Evolutionary conservation across 805 yeast genomes (phyloP).

Genomic region (Yarrowia sp.): DNA sequence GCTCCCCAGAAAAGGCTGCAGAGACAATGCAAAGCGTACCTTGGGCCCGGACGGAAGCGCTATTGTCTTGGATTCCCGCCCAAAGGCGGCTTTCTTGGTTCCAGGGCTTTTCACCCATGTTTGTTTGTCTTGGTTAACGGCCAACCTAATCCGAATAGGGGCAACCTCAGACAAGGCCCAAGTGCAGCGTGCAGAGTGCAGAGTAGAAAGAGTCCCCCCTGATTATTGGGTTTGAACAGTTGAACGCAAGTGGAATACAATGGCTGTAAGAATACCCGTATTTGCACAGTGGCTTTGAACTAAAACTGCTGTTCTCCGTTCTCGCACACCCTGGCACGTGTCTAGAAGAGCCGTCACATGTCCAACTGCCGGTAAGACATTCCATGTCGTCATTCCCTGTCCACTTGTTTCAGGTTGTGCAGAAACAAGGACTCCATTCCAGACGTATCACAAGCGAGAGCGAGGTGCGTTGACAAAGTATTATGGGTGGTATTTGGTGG

Average conservation of each 20-base stretch:
- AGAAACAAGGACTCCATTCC: slow-evolving; percentile 6
- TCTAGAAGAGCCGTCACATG: too few relatives aligned
- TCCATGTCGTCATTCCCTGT: neutral
- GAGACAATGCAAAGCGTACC: slow-evolving; percentile 30
- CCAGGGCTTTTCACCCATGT: neutral
- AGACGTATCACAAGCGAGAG: neutral
- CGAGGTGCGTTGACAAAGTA: neutral
- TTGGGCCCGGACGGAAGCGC: neutral
- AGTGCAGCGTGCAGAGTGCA: slow-evolving; percentile 5
- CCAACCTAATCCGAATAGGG: slow-evolving; percentile 11
- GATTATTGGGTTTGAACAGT: slow-evolving; percentile 1
- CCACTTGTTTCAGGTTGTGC: neutral
- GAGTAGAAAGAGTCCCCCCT: slow-evolving; percentile 9
- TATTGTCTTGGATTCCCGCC: slow-evolving; percentile 5
- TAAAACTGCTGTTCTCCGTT: too few relatives aligned
- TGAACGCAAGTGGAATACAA: too few relatives aligned
- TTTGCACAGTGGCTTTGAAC: too few relatives aligned
- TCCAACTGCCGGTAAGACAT: neutral
- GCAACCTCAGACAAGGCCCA: neutral
- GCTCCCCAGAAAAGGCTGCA: slow-evolving; percentile 6
- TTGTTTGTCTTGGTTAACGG: slow-evolving; percentile 29
- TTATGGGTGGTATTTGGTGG: too few relatives aligned
- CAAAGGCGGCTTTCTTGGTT: neutral
- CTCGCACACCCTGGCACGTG: too few relatives aligned
- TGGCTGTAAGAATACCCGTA: too few relatives aligned